Conservation (phyloP, 768 basidiomycete species). For the Suillus plorans region DNA sequence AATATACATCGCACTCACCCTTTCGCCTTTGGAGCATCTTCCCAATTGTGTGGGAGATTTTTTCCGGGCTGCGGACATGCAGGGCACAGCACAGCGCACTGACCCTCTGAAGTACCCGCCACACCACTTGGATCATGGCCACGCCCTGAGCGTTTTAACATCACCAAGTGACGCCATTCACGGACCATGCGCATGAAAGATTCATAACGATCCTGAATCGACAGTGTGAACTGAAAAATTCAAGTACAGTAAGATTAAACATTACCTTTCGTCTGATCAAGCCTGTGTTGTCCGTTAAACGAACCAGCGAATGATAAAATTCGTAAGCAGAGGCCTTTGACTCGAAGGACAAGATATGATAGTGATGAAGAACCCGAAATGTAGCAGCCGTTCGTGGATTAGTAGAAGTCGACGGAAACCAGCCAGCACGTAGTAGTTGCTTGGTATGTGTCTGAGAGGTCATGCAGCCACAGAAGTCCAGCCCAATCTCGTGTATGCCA, state of each 20-base stretch:
- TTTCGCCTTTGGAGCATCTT: slow-evolving; percentile 2
- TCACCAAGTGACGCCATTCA: slow-evolving; percentile 12
- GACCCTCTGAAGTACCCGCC: background rate
- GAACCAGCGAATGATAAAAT: slow-evolving; percentile 28
- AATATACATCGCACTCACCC: background rate
- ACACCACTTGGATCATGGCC: slow-evolving; percentile 10
- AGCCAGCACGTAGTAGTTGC: slow-evolving; percentile 32
- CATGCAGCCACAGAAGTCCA: slow-evolving; percentile 33
- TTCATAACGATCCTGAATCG: slow-evolving; percentile 15
- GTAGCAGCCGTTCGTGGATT: slow-evolving; percentile 32
- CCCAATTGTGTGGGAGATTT: slow-evolving; percentile 6
- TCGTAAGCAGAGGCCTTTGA: slow-evolving; percentile 33
- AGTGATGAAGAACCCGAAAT: slow-evolving; percentile 27
- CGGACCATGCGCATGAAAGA: slow-evolving; percentile 11
- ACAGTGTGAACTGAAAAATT: background rate
- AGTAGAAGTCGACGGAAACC: slow-evolving; percentile 30
- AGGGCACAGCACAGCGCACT: slow-evolving; percentile 13
- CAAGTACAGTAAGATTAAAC: too few relatives aligned
- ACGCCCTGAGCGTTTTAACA: slow-evolving; percentile 14
- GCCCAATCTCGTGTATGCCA: slow-evolving; percentile 24
- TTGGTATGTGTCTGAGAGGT: slow-evolving; percentile 17
- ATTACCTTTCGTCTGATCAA: slow-evolving; percentile 11
- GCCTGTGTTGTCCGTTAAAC: slow-evolving; percentile 33
- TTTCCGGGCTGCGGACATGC: slow-evolving; percentile 15
- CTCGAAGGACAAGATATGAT: slow-evolving; percentile 33